Conservation (phyloP, 768 basidiomycete species). For the Tremella mesenterica region DNA sequence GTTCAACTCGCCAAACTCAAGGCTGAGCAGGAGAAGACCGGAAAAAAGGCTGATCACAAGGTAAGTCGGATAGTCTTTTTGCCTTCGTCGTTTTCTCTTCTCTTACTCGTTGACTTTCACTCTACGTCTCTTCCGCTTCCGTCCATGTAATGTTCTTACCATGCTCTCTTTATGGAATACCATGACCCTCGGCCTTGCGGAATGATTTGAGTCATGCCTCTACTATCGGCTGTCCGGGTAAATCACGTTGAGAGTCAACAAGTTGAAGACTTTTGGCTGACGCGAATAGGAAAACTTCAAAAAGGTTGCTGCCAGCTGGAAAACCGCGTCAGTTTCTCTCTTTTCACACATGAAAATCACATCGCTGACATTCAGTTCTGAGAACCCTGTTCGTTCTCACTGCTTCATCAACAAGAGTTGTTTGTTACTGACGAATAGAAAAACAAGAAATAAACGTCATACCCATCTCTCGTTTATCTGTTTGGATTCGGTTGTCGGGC, state of each 20-base stretch:
- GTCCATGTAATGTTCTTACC: too few relatives aligned
- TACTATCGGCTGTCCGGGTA: too few relatives aligned
- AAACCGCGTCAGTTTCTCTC: constrained; percentile 28
- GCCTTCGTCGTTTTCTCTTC: too few relatives aligned
- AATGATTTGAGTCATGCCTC: too few relatives aligned
- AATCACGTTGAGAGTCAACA: too few relatives aligned
- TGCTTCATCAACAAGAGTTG: not conserved
- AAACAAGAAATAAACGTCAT: constrained; percentile 29
- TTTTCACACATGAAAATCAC: too few relatives aligned
- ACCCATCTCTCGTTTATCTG: not conserved
- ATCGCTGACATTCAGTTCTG: constrained; percentile 24
- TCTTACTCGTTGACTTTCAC: not conserved
- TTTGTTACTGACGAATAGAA: constrained; percentile 17
- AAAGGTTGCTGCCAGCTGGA: constrained; percentile 33
- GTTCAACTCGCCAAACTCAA: constrained; percentile 41
- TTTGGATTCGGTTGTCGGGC: too few relatives aligned
- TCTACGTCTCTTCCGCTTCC: not conserved
- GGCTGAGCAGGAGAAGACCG: constrained; percentile 36
- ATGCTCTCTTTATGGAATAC: too few relatives aligned
- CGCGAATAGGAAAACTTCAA: constrained; percentile 36
- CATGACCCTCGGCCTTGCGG: too few relatives aligned
- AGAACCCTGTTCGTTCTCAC: constrained; percentile 35
- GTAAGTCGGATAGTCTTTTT: too few relatives aligned
- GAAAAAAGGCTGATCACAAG: constrained; percentile 35
- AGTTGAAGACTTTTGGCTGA: too few relatives aligned